Base-by-base conservation (phyloP, 805 yeast species). In the Kluyveromyces wickerhamii region DNA sequence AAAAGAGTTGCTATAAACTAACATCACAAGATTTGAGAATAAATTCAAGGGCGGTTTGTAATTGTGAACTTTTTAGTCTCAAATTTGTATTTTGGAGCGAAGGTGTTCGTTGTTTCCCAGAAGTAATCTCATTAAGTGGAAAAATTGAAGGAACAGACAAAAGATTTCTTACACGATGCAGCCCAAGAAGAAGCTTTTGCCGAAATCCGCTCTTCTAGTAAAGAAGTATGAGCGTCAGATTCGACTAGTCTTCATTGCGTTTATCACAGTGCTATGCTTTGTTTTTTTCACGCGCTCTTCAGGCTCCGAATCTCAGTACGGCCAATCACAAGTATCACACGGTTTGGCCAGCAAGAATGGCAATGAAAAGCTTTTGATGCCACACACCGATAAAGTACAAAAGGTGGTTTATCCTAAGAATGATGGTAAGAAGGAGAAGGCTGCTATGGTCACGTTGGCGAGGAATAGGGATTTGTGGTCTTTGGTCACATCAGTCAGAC, bases 361-460 rank as follows among this genome's bases (percentile, higher is more conserved):
- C 20, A 22, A 37, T 8, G 32, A 19, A 14, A 25, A 19, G 20
- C 28, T 32, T 17, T 18, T 39, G 24, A 43, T 49, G 39, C 61
- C 61, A 8, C 49, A 43, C 28, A 48, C 60, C 5, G 61, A 56
- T 40, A 44, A 39, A 19, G 45, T 52, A 4, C 61, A 56, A 38
- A 33, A 41, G 7, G 57, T 56, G 4, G 34, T 39, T 8, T 57
- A 52, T 28, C 61, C 61, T 7, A 34, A 41, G 21, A 52, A 52
- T 26, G 55, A 51, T 29, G 65, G 63, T 32, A 39, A 40, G 13
- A 60, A 63, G 32, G 77, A 66, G 43, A 77, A 71, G 42, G 89
- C 86, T 3, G 72, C 84, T 0, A 67, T 83, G 47, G 71, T 80
- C 44, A 74, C 85, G 2, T 62, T 84, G 22, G 85, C 84, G 27